Percentiles rank a stretch among this genome's conserved stretches.
Evolutionary conservation across 208 protist species (phyloP).

Genomic region (Leishmania tropica): DNA sequence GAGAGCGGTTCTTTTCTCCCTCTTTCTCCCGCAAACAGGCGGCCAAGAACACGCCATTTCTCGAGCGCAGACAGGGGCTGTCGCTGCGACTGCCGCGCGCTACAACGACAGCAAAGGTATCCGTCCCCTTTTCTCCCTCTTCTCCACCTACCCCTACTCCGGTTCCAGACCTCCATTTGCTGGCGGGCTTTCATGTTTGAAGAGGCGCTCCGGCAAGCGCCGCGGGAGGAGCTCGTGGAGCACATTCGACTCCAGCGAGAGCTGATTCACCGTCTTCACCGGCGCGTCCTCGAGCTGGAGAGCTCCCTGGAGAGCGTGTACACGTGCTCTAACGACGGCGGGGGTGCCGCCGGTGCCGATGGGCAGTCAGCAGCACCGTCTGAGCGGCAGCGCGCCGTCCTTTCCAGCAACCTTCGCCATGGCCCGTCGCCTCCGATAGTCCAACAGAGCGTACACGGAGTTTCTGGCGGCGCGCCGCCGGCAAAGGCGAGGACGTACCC

Average conservation of each 20-base stretch:
- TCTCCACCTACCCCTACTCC: not conserved
- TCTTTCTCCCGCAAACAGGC: not conserved
- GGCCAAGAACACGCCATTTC: not conserved
- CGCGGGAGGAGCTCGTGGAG: conserved; percentile 56
- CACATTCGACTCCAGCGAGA: conserved; percentile 63
- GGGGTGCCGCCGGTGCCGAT: not conserved
- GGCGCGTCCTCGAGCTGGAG: conserved; percentile 58
- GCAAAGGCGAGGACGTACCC: not conserved
- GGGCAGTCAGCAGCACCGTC: not conserved
- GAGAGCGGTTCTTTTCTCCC: not conserved
- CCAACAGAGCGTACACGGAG: not conserved
- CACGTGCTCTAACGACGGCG: not conserved
- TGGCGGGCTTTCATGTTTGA: conserved; percentile 23
- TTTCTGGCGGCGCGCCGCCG: not conserved
- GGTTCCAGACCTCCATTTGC: not conserved
- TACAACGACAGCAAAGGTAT: not conserved
- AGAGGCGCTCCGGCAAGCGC: conserved; percentile 38
- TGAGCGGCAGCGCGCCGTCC: not conserved
- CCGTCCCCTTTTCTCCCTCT: not conserved
- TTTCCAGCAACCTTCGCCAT: not conserved
- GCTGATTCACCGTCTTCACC: conserved; percentile 65
- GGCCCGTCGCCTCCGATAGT: not conserved
- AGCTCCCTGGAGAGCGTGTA: conserved; percentile 18
- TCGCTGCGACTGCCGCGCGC: not conserved
- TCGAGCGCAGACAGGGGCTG: not conserved